Evolutionary conservation across 306 rosid genomes (phyloP), one percentile per base, ranked within the genome.

Genomic region (Vicia villosa): DNA sequence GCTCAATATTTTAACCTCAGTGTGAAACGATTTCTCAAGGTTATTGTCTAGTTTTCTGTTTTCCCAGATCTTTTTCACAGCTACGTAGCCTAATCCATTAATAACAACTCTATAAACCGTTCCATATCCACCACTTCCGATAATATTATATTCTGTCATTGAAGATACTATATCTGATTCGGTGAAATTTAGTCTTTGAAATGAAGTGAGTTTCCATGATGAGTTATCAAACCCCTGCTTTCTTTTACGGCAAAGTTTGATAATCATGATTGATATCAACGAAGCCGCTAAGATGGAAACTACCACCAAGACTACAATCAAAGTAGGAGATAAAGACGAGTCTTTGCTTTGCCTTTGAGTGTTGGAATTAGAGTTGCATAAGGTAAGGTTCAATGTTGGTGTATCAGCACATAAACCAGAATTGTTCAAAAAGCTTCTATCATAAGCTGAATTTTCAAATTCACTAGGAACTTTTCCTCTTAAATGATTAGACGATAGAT

Each of bases 111-210:
- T 80, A 70, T 90, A 88, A 12, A 94, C 97, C n/a, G 81, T 83
- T 1, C 98, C 96, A 1, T 92, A 87, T 6, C 98, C 97, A 3
- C 98, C 95, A 15, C 79, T 70, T 51, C 98, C 98, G 32, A 94
- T 77, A 4, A 85, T 21, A 43, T 90, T 82, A 21, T 74, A 10
- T 30, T 78, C 86, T 70, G 86, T 74, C 75, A 82, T 11, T 32
- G 86, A 82, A 7, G 90, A 76, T 14, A 84, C 69, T 11, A 94
- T 86, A 20, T 83, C 77, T 12, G 87, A 70, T 69, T 78, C 79
- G 3, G 78, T 84, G 88, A 94, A 94, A 60, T 74, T 63, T 54
- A 85, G 61, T 78, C 72, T 88, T 72, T 94, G 96, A 72, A 94
- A 94, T 49, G 84, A 45, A 52, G 62, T 81, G 61, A 90, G 72